Conservation (phyloP, 805 yeast genomes). For the Maudiozyma bulderi region DNA sequence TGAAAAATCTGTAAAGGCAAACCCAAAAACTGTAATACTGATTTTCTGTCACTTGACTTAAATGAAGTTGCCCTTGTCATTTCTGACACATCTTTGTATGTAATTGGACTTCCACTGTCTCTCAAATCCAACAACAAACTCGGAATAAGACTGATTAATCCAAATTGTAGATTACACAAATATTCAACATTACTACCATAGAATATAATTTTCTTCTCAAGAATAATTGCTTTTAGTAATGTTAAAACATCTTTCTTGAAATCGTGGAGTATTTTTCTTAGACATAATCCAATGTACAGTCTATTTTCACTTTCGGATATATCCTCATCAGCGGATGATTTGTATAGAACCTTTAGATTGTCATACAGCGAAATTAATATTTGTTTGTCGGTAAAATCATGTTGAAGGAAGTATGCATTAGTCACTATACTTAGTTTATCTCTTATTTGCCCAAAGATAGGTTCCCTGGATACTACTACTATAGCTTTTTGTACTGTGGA, state of each 20-base stretch:
- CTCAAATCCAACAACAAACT: slow-evolving; percentile 61
- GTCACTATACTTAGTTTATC: slow-evolving; percentile 89
- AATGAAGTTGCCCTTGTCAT: slow-evolving; percentile 55
- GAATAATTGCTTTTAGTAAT: slow-evolving; percentile 64
- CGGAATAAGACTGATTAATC: slow-evolving; percentile 76
- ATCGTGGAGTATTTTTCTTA: slow-evolving; percentile 52
- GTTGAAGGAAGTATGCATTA: slow-evolving; percentile 73
- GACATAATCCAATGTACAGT: slow-evolving; percentile 61
- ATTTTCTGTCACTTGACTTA: slow-evolving; percentile 66
- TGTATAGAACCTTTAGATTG: slow-evolving; percentile 43
- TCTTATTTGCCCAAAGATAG: slow-evolving; percentile 78
- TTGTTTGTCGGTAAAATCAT: slow-evolving; percentile 58
- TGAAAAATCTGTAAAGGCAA: slow-evolving; percentile 82
- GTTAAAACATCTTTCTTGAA: slow-evolving; percentile 52
- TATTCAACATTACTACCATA: slow-evolving; percentile 73
- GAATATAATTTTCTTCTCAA: slow-evolving; percentile 66
- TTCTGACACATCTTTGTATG: slow-evolving; percentile 43
- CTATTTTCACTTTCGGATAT: slow-evolving; percentile 14
- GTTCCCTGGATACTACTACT: slow-evolving; percentile 77
- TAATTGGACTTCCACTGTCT: slow-evolving; percentile 70
- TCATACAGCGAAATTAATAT: slow-evolving; percentile 63
- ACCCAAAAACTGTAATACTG: slow-evolving; percentile 73
- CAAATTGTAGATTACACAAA: slow-evolving; percentile 74
- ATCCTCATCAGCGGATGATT: slow-evolving; percentile 22
- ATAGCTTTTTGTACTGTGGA: slow-evolving; percentile 87